Evolutionary conservation across 192 early-diverging fungal species (phyloP), one percentile per base, ranked within the genome.

Genomic region (Rhizoclosmatium sp.): DNA sequence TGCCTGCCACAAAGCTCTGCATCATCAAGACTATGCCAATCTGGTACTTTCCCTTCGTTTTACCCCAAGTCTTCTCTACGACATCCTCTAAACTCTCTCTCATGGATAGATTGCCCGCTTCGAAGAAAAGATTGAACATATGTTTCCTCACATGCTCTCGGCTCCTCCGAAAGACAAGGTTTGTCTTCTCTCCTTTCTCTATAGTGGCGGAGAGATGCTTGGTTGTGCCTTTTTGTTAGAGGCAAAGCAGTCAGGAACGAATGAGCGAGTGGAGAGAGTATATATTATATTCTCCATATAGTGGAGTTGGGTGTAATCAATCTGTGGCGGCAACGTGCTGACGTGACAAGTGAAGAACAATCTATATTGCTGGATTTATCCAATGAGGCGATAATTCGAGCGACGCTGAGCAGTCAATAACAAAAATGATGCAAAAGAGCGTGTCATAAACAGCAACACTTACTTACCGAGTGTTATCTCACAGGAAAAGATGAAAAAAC

Each of bases 401-500:
- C 31, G 31, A 31, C 31, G 0, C 31, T 31, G 31, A 0, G 31
- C 31, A 31, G 0, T 31, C 31, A 31, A 31, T 31, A 31, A 31
- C 31, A 31, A 31, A 31, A 31, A 31, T 31, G 31, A 31, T 31
- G 31, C 31, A 31, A 31, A 31, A 31, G 31, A 31, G 31, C 31
- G 31, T 0, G 31, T 31, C 31, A 31, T 31, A 31, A 31, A 31
- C 5, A 16, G 51, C 51, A 54, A 54, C 51, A 12, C 51, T 5
- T 62, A 62, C 23, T 62, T 7, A 40, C 10, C 19, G 0, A 19
- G 7, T 62, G 10, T 19, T 62, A 7, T 9, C 14, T 19, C 21
- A 16, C 69, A 89, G 86, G 87, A 88, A 31, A 84, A 85, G 56
- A 88, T 89, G 65, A 87, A 87, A 59, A 61, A 84, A 45, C 81